Evolutionary conservation across 2,329 filamentous ascomycete species (phyloP).

Genomic region (Pyricularia sp.): DNA sequence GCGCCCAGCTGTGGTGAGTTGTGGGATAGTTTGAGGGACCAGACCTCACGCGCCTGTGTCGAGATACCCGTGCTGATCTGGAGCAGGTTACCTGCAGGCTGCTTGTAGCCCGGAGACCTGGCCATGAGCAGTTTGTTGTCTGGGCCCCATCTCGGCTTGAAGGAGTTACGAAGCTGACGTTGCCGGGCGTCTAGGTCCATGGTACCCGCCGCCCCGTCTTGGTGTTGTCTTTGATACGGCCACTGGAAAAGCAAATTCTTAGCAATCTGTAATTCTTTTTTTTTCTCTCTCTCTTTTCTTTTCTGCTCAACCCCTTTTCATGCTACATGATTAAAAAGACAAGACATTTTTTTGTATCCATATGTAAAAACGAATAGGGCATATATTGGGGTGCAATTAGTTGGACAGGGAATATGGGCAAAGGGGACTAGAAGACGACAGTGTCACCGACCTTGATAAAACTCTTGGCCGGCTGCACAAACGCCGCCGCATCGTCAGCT

Average conservation of each 20-base stretch:
- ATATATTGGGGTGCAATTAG: not conserved
- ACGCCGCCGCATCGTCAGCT: conserved; percentile 23
- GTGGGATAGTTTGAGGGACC: not conserved
- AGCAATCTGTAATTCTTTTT: conserved; percentile 24
- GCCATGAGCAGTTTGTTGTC: conserved; percentile 12
- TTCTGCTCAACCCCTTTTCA: conserved; percentile 16
- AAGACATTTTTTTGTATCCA: not conserved
- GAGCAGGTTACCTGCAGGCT: not conserved
- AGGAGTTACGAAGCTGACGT: conserved; percentile 54
- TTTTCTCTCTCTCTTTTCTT: not conserved
- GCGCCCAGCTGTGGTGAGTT: not conserved
- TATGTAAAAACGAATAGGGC: conserved; percentile 3
- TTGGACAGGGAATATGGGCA: not conserved
- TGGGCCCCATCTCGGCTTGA: conserved; percentile 69
- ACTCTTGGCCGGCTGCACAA: conserved; percentile 42
- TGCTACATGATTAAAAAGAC: conserved; percentile 16
- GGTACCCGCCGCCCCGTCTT: conserved; percentile 48
- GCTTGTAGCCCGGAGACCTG: not conserved
- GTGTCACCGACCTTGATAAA: conserved; percentile 77
- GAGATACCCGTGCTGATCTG: not conserved
- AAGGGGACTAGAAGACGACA: conserved; percentile 17
- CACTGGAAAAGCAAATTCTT: conserved; percentile 50
- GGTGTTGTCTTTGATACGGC: conserved; percentile 71
- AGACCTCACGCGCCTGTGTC: not conserved
- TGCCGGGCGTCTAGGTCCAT: conserved; percentile 50